Evolutionary conservation across 2,329 filamentous ascomycete species (phyloP), one percentile per base, ranked within the genome.

Genomic region (Myotisia sp.): DNA sequence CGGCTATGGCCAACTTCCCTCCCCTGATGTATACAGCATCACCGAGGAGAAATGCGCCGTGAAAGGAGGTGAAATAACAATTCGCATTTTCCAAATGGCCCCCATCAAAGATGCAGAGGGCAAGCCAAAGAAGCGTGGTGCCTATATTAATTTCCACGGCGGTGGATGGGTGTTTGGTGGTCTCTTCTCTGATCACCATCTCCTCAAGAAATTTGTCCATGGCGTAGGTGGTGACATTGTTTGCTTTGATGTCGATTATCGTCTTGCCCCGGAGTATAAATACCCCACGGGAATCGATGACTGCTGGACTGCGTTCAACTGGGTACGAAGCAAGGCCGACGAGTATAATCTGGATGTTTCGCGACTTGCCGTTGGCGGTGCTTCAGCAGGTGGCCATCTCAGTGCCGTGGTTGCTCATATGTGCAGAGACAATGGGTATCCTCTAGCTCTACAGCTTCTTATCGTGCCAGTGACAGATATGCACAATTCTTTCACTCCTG

Each of bases 111-210:
- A 52, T 26, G 39, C 41, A 2, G 41, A 54, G n/a, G 45, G 44
- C 3, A 44, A 44, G 20, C 40, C 37, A 19, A 49, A 44, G 39
- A 52, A 46, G 37, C 51, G 56, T 42, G 56, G 56, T 1, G 56
- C 48, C 6, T 63, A 62, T 45, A 40, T 64, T 37, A 60, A 60
- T 28, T 58, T 58, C 40, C 55, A 59, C 36, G 56, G 57, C 6
- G 54, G 56, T 19, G 57, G 57, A 6, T 64, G 59, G 56, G 58
- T 63, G 5, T 60, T 64, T 42, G 59, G 59, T 2, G 54, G 52
- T 1, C 45, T 63, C 2, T 36, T 40, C 3, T 45, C 44, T 1
- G 59, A 63, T 29, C 51, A 58, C 40, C 55, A 60, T 24, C 55
- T 58, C 37, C 63, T 59, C 39, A 61, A 62, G 41, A 47, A 49